These are phyloP conservation scores for Xylariaceae sp. DNA, from an alignment of 2,329 filamentous ascomycete genomes.

Conservation along the genomic window DNA sequence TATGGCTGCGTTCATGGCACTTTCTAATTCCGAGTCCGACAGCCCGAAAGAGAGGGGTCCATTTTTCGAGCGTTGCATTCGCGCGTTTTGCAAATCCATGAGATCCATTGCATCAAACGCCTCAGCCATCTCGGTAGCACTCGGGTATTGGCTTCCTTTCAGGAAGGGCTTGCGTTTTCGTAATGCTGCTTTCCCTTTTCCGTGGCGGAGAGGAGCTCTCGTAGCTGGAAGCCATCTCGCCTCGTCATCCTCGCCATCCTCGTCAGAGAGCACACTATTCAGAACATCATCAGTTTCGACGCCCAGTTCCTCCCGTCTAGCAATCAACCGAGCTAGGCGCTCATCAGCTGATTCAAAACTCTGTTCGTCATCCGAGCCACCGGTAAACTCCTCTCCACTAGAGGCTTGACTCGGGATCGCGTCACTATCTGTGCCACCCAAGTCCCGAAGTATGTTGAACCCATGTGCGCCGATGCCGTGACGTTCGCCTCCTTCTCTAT, in stretches of 20 bases:
- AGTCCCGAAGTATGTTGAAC: constrained; percentile 33
- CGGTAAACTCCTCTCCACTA: constrained; percentile 30
- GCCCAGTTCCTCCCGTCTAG: constrained; percentile 59
- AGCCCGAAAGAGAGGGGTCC: constrained; percentile 53
- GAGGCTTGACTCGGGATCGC: constrained; percentile 24
- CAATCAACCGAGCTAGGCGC: constrained; percentile 53
- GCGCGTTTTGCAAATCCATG: constrained; percentile 75
- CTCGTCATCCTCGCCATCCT: constrained; percentile 34
- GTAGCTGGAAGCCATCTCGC: constrained; percentile 27
- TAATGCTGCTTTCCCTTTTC: constrained; percentile 27
- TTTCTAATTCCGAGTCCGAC: constrained; percentile 63
- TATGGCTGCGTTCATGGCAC: constrained; percentile 54
- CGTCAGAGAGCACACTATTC: constrained; percentile 53
- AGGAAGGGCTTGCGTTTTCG: constrained; percentile 23
- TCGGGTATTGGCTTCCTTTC: constrained; percentile 32
- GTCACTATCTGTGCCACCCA: constrained; percentile 41
- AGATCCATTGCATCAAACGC: constrained; percentile 69
- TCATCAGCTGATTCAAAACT: constrained; percentile 47
- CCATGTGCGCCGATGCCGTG: constrained; percentile 21
- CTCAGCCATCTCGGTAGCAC: constrained; percentile 39
- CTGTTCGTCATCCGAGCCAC: constrained; percentile 30
- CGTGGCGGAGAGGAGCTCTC: constrained; percentile 21
- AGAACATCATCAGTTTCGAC: constrained; percentile 54
- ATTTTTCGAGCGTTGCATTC: constrained; percentile 58
- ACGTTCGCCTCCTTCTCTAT: constrained; percentile 20